Percentiles rank a stretch among this genome's conserved stretches.
phyloP scores from a whole-genome alignment of 768 basidiomycete species.

The Suillus weaverae region DNA sequence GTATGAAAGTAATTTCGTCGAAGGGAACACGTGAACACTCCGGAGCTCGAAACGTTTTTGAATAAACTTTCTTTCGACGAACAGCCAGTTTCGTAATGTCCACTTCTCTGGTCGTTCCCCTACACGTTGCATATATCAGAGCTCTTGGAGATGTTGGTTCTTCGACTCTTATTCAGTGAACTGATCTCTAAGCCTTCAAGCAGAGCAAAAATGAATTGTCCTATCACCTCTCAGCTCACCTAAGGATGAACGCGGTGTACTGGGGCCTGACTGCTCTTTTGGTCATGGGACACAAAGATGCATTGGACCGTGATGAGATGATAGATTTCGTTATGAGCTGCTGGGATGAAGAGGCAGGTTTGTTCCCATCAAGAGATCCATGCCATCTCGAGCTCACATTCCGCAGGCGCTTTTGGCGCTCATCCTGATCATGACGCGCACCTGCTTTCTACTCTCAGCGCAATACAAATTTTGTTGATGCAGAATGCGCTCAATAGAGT shows the following conservation, averaged over 20 bases:
- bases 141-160: slow-evolving; percentile 62
- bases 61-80: neutral
- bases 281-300: slow-evolving; percentile 76
- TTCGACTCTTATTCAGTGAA: neutral
- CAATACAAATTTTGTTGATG: slow-evolving; percentile 87
- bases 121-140: slow-evolving; percentile 78
- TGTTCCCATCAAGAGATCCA: slow-evolving; percentile 12
- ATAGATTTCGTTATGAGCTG: slow-evolving; percentile 90
- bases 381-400: slow-evolving; percentile 7
- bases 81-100: neutral
- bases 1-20: neutral
- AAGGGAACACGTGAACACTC: neutral
- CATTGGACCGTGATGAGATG: slow-evolving; percentile 80
- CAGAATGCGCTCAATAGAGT: slow-evolving; percentile 78
- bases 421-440: slow-evolving; percentile 95
- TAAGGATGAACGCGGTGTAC: slow-evolving; percentile 94
- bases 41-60: neutral
- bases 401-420: slow-evolving; percentile 83
- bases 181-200: slow-evolving; percentile 9
- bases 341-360: slow-evolving; percentile 89
- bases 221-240: slow-evolving; percentile 90
- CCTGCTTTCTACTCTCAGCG: slow-evolving; percentile 82
- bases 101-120: slow-evolving; percentile 41
- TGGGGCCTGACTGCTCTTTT: slow-evolving; percentile 92
- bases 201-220: slow-evolving; percentile 81